A percentile compares a stretch with the other conserved stretches of the same genome.
Evolutionary conservation across 805 yeast species (phyloP).

Genomic region (Myxozyma geophila): DNA sequence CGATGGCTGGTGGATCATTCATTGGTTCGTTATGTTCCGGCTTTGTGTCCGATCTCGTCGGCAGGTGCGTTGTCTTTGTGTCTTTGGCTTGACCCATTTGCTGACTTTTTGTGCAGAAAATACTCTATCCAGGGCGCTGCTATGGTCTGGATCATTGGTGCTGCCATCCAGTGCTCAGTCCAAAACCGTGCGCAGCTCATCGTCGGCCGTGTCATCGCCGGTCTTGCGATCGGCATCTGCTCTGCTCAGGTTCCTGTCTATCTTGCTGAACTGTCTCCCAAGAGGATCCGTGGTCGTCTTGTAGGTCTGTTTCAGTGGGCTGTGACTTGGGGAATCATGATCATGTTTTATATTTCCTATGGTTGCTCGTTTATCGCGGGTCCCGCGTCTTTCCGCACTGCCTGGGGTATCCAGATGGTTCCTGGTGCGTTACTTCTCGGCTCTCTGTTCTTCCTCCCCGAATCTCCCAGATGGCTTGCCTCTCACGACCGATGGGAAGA

Average conservation of each 20-base stretch:
- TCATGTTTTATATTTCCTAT: slow-evolving; percentile 59
- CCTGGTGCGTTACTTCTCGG: slow-evolving; percentile 55
- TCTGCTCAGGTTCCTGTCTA: slow-evolving; percentile 70
- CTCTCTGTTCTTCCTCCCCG: slow-evolving; percentile 48
- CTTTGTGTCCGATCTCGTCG: slow-evolving; percentile 54
- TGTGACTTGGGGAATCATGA: slow-evolving; percentile 64
- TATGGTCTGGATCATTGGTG: slow-evolving; percentile 46
- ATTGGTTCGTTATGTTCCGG: slow-evolving; percentile 68
- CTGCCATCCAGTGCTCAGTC: slow-evolving; percentile 55
- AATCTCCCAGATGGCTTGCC: slow-evolving; percentile 53
- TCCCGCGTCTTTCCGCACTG: slow-evolving; percentile 52
- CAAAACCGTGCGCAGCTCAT: slow-evolving; percentile 52
- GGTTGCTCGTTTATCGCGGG: slow-evolving; percentile 52
- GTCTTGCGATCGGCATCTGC: slow-evolving; percentile 68
- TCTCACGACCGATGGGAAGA: slow-evolving; percentile 57
- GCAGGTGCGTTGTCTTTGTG: slow-evolving; percentile 47
- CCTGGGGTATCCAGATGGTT: slow-evolving; percentile 64
- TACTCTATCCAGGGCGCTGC: slow-evolving; percentile 48
- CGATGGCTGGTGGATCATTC: slow-evolving; percentile 79
- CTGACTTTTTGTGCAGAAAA: slow-evolving; percentile 47
- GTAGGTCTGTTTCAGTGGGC: slow-evolving; percentile 68
- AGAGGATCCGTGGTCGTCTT: slow-evolving; percentile 61
- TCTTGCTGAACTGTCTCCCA: slow-evolving; percentile 67
- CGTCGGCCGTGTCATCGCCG: slow-evolving; percentile 63
- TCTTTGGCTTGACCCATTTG: no score